These are phyloP conservation scores for Circinella minor DNA, from an alignment of 371 early-diverging fungal genomes.

Conservation along the genomic window DNA sequence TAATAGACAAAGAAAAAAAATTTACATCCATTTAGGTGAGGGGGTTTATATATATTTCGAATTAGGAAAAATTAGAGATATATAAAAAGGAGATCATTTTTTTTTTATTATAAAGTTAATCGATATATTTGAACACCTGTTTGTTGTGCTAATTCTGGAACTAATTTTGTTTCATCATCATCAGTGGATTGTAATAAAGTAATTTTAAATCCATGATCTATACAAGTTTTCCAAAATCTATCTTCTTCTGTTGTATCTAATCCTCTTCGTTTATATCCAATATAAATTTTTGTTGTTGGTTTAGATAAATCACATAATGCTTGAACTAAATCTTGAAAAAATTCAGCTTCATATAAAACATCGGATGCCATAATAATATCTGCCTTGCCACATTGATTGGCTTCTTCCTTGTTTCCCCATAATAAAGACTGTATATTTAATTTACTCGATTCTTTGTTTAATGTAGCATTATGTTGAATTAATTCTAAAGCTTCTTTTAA, in stretches of 20 bases:
- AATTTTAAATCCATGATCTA: constrained; percentile 16
- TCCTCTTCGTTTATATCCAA: constrained; percentile 64
- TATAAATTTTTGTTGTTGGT: constrained; percentile 49
- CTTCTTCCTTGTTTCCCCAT: constrained; percentile 39
- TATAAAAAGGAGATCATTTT: constrained; percentile 15
- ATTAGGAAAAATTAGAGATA: not conserved
- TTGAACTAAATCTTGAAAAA: constrained; percentile 51
- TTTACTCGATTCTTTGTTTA: constrained; percentile 25
- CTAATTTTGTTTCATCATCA: constrained; percentile 21
- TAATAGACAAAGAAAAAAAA: too few relatives aligned
- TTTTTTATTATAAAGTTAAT: constrained; percentile 16
- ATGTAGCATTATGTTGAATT: constrained; percentile 43
- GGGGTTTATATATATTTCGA: not conserved
- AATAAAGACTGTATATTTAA: constrained; percentile 27
- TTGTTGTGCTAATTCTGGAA: constrained; percentile 30
- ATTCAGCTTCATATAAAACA: constrained; percentile 60
- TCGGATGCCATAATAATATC: constrained; percentile 68
- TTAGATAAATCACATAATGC: constrained; percentile 51
- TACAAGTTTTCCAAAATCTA: constrained; percentile 50
- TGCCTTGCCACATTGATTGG: constrained; percentile 32
- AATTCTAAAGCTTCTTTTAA: constrained; percentile 55
- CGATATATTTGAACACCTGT: constrained; percentile 47
- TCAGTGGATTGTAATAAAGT: constrained; percentile 18
- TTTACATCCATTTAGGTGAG: too few relatives aligned
- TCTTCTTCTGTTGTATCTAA: constrained; percentile 42